Base-by-base conservation (phyloP, 1,284 basidiomycete genomes). In the Microbotryum intermedium region DNA sequence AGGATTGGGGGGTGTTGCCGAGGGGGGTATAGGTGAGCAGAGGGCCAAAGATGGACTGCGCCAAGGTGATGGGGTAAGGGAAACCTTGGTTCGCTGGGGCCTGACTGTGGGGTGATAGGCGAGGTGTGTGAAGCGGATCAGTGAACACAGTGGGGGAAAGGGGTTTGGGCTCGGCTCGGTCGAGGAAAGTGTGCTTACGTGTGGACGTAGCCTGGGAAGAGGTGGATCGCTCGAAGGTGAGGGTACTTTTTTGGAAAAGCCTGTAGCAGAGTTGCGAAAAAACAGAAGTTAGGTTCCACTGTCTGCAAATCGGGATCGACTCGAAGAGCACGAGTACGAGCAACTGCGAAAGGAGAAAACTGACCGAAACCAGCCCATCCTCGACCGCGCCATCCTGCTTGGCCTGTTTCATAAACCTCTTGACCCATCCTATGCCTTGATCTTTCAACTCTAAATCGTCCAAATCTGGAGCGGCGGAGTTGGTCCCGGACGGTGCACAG, bases 81-180 rank as follows among this genome's bases (percentile, higher is more conserved):
- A 74, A 71, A 42, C 71, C 70, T 16, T 65, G 65, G 52, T 74
- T 73, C n/a, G 65, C 51, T 11, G 70, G 61, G 2, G 71, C 72
- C 18, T 73, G 60, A 16, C 72, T 74, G 11, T 60, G 60, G 26
- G 72, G 62, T 29, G 70, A 48, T 3, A 16, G 50, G 54, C 26
- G 30, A 23, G 23, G 58, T 55, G n/a, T 23, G 20, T 13, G 28
- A 47, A 21, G 6, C 20, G 11, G 11, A 26, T 21, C n/a, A 45
- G 42, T 18, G 39, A 30, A 18, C 20, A 18, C 34, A 23, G 26
- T 34, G 23, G 47, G 28, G n/a, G 6, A 18, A 21, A 25, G 11
- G 26, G 20, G 43, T 53, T 53, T 21, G 28, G n/a, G n/a, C 13
- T 11, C 2, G 28, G 21, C 26, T 18, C 46, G 23, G 23, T n/a